Conservation (phyloP, 352 stramenopile genomes). For the Pythium pyrilobum region DNA sequence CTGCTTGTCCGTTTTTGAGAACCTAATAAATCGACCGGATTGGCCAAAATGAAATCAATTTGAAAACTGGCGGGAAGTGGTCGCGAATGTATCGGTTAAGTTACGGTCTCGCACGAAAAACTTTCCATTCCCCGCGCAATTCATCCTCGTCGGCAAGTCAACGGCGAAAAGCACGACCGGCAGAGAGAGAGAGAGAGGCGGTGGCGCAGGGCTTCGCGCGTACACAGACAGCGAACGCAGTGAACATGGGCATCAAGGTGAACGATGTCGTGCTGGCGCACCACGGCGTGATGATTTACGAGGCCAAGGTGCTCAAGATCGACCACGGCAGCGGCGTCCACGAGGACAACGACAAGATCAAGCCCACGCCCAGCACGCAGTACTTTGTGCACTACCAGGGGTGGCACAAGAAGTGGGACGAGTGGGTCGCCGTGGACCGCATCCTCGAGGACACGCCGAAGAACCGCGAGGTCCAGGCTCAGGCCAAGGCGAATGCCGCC, state of each 20-base stretch:
- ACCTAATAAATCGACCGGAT: neutral
- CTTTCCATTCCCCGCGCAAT: neutral
- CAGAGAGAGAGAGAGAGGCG: neutral
- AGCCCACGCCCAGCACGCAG: conserved; percentile 28
- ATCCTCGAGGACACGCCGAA: conserved; percentile 62
- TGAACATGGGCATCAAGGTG: conserved; percentile 53
- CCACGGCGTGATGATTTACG: conserved; percentile 83
- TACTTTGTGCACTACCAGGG: conserved; percentile 91
- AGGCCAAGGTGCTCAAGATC: conserved; percentile 80
- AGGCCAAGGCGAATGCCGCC: conserved; percentile 26
- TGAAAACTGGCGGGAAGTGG: conserved; percentile 3
- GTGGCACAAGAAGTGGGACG: conserved; percentile 91
- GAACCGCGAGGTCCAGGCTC: conserved; percentile 51
- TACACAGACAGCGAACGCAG: neutral
- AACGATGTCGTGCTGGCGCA: conserved; percentile 69
- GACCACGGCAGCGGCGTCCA: conserved; percentile 61
- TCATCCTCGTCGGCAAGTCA: neutral
- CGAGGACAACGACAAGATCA: conserved; percentile 25
- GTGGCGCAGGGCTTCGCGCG: no score
- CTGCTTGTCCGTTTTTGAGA: no score
- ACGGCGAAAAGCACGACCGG: no score
- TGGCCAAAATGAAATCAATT: conserved; percentile 1
- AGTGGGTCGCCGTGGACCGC: conserved; percentile 76
- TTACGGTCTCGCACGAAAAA: neutral
- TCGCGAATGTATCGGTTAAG: neutral